Evolutionary conservation across 2,329 filamentous ascomycete genomes (phyloP), one percentile per base, ranked within the genome.

Genomic region (Pseudonectria buxi): DNA sequence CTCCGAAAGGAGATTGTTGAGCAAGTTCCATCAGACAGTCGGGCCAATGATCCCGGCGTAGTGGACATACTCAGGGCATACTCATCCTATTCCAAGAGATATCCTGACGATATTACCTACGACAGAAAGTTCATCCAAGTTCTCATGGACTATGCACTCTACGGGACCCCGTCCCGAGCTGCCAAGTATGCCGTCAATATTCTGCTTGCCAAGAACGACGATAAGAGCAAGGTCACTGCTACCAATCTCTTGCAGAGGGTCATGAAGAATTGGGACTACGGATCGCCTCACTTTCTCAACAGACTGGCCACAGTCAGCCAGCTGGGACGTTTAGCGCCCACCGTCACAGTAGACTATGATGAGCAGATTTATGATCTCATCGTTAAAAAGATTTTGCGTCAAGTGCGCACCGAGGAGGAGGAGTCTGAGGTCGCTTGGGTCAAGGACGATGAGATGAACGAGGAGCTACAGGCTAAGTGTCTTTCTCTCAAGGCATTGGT

Each of bases 181-280:
- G 86, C 90, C 14, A 98, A 98, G 61, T 88, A 96, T 63, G 92
- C 92, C 0, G 80, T 96, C 32, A 89, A 86, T 18, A 88, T 98
- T 45, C 71, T 98, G 35, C 78, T 95, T 61, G 81, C 85, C 25
- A 81, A 81, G 49, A 69, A 70, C 30, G 72, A 78, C 14, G 79
- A 89, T 33, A 92, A 86, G 58, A 83, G 72, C 47, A 63, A 89
- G 53, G 83, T 94, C 65, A 85, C 87, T 40, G 86, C 87, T 7
- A 88, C 83, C 35, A 88, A 94, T 49, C 72, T 98, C 10, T 63
- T 95, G 7, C 76, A 82, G 36, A 84, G 82, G 55, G 82, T 82
- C 40, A 76, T 86, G 45, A 79, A 86, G 45, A 74, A 78, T 33
- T 89, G 85, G 69, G 69, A 73, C 3, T 89, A 87, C 45, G 85